Conservation (phyloP, 2,329 filamentous ascomycete genomes). For the Epichloe gansuensis region DNA sequence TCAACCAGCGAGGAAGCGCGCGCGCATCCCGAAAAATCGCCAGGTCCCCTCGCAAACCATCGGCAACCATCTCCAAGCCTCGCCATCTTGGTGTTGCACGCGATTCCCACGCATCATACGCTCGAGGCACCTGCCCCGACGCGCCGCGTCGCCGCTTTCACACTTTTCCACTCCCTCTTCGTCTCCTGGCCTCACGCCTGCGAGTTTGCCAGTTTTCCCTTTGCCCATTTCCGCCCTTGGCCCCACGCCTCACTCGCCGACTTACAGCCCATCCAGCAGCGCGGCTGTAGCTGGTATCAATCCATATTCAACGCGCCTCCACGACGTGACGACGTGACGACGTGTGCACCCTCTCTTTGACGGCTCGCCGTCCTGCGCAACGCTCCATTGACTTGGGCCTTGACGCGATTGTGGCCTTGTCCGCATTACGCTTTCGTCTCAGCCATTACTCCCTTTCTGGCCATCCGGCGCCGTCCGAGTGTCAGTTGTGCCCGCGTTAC, state of each 20-base stretch:
- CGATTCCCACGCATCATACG: slow-evolving; percentile 37
- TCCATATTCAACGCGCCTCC: slow-evolving; percentile 15
- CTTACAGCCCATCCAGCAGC: slow-evolving; percentile 4
- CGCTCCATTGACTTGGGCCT: slow-evolving; percentile 8
- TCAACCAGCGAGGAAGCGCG: slow-evolving; percentile 32
- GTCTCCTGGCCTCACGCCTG: slow-evolving; percentile 6
- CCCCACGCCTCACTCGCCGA: slow-evolving; percentile 9
- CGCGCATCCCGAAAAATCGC: slow-evolving; percentile 52
- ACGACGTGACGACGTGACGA: slow-evolving; percentile 12
- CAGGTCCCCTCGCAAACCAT: slow-evolving; percentile 47
- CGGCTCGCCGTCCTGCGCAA: slow-evolving; percentile 8
- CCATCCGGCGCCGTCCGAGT: slow-evolving; percentile 1
- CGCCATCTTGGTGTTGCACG: slow-evolving; percentile 41
- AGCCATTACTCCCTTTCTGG: not conserved
- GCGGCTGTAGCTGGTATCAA: slow-evolving; percentile 4
- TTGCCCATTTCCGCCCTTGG: slow-evolving; percentile 6
- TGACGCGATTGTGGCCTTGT: slow-evolving; percentile 14
- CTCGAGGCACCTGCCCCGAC: slow-evolving; percentile 29
- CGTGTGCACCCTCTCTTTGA: slow-evolving; percentile 15
- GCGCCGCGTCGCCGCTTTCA: slow-evolving; percentile 27
- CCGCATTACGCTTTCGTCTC: slow-evolving; percentile 3
- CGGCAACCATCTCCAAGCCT: slow-evolving; percentile 43
- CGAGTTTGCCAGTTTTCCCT: slow-evolving; percentile 6
- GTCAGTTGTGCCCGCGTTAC: not conserved
- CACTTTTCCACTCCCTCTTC: slow-evolving; percentile 26